Evolutionary conservation across 1,284 basidiomycete species (phyloP).

Genomic region (Ceratobasidium sp.): DNA sequence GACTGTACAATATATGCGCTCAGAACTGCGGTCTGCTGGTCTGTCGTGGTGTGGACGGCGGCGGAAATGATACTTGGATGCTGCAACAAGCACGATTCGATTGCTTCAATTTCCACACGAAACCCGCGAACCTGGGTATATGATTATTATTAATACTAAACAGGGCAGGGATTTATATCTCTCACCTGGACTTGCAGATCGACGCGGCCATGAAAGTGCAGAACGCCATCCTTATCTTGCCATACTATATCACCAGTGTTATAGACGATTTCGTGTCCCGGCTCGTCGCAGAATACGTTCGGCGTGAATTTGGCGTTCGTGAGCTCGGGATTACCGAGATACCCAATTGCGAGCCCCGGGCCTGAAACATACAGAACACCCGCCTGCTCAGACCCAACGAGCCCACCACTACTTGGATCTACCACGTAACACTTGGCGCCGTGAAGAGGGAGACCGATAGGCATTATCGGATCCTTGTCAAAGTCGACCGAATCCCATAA

Average conservation of each 20-base stretch:
- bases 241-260: constrained; percentile 12
- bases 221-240: neutral
- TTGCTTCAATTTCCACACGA: constrained; percentile 24
- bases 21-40: neutral
- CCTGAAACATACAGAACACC: constrained; percentile 12
- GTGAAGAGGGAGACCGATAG: constrained; percentile 15
- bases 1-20: constrained; percentile 2
- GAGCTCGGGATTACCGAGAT: neutral
- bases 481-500: constrained; percentile 5
- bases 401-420: neutral
- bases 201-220: constrained; percentile 5
- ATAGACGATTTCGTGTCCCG: neutral
- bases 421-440: neutral
- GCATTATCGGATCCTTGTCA: neutral
- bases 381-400: neutral
- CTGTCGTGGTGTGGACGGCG: neutral
- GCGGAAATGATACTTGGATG: neutral
- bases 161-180: neutral
- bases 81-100: constrained; percentile 7
- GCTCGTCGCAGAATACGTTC: neutral
- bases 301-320: constrained; percentile 12
- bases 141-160: neutral
- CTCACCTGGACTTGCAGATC: constrained; percentile 28
- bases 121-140: constrained; percentile 6
- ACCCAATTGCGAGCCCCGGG: constrained; percentile 6